A percentile compares a stretch with the other conserved stretches of the same genome.
phyloP scores from a whole-genome alignment of 139 green algal genomes.

The Chlamydomonas urium region DNA sequence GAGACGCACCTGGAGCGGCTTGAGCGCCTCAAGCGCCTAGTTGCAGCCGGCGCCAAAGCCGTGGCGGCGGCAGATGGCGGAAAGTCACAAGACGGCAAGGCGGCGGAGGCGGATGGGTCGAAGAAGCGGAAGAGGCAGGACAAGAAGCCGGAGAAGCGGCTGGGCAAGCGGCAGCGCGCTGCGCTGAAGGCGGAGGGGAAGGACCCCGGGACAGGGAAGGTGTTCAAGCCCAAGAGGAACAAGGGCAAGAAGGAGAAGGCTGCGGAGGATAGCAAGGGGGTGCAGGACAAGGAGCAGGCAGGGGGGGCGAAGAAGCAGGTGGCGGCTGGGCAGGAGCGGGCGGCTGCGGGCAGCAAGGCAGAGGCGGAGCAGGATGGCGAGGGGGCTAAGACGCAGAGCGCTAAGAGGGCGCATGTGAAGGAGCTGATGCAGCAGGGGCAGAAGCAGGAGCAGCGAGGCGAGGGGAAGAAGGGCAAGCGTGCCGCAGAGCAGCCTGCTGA shows the following conservation, averaged over 20 bases:
- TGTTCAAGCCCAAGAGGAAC: slow-evolving; percentile 8
- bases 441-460: too few relatives aligned
- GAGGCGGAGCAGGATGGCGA: too few relatives aligned
- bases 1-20: slow-evolving; percentile 33
- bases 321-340: too few relatives aligned
- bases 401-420: too few relatives aligned
- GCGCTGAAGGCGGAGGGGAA: slow-evolving; percentile 10
- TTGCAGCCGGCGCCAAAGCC: background rate
- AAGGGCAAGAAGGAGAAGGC: background rate
- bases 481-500: too few relatives aligned
- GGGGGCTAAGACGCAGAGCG: too few relatives aligned
- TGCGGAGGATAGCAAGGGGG: background rate
- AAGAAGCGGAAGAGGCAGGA: background rate
- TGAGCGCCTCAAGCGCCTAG: slow-evolving; percentile 14
- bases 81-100: background rate
- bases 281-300: background rate
- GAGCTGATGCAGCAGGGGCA: too few relatives aligned
- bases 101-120: background rate
- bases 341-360: too few relatives aligned
- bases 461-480: too few relatives aligned
- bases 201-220: slow-evolving; percentile 8
- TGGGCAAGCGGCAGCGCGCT: slow-evolving; percentile 10
- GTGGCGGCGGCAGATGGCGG: background rate
- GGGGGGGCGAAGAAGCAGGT: too few relatives aligned
- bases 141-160: background rate